Percentiles rank a stretch among this genome's conserved stretches.
phyloP scores from a whole-genome alignment of 345 rosid genomes.

The Hypericum androsaemum region DNA sequence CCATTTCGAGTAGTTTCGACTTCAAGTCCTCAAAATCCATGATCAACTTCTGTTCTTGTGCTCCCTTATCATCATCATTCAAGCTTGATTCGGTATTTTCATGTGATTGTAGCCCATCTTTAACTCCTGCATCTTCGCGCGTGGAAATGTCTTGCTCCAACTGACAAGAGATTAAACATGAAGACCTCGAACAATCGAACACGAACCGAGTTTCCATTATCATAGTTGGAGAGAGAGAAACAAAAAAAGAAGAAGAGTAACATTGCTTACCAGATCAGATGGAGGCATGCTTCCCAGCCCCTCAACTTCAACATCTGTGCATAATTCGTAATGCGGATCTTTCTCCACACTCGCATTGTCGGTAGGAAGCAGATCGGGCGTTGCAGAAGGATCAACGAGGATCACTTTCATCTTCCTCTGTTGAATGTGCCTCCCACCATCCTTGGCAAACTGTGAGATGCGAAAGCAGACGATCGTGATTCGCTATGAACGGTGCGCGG shows the following conservation, averaged over 20 bases:
- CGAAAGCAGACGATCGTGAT: not conserved
- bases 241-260: no score
- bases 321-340: conserved; percentile 18
- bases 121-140: conserved; percentile 8
- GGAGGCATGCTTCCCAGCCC: conserved; percentile 44
- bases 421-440: conserved; percentile 27
- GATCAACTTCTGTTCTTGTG: conserved; percentile 10
- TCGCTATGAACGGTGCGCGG: not conserved
- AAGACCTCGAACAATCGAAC: no score
- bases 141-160: conserved; percentile 14
- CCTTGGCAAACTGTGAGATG: conserved; percentile 33
- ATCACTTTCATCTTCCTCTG: conserved; percentile 43
- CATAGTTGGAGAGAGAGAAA: no score
- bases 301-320: conserved; percentile 11
- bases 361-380: conserved; percentile 26
- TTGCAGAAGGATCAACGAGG: conserved; percentile 26
- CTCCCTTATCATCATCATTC: conserved; percentile 10
- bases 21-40: conserved; percentile 30
- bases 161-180: conserved; percentile 19
- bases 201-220: no score
- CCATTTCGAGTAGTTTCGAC: conserved; percentile 23
- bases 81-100: conserved; percentile 9
- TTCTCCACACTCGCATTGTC: conserved; percentile 30
- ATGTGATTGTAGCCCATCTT: conserved; percentile 7
- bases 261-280: conserved; percentile 20